Percentiles rank a stretch among this genome's conserved stretches.
Evolutionary conservation across 495 filamentous ascomycete species (phyloP).

Genomic region (Penicillium desertorum): DNA sequence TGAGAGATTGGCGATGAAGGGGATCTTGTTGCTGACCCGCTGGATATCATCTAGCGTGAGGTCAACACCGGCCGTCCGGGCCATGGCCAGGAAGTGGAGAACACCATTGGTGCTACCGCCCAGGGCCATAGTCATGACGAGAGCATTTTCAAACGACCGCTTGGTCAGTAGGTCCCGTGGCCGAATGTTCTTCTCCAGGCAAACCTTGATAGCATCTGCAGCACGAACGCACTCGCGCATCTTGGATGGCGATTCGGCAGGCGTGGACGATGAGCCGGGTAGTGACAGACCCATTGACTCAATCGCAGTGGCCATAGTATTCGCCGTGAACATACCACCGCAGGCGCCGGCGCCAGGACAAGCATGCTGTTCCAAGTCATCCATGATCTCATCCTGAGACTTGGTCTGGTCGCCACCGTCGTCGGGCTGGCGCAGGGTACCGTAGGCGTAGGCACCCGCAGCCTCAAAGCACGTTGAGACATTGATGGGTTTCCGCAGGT

Average conservation of each 20-base stretch:
- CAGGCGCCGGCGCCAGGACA: slow-evolving; percentile 94
- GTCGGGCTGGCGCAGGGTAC: slow-evolving; percentile 58
- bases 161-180: slow-evolving; percentile 83
- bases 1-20: slow-evolving; percentile 90
- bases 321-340: slow-evolving; percentile 96
- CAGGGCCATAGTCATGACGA: slow-evolving; percentile 89
- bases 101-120: slow-evolving; percentile 92
- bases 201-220: slow-evolving; percentile 79
- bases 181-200: slow-evolving; percentile 83
- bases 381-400: slow-evolving; percentile 75
- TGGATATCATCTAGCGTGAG: slow-evolving; percentile 87
- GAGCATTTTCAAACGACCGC: slow-evolving; percentile 86
- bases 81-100: slow-evolving; percentile 94
- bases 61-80: slow-evolving; percentile 79
- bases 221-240: slow-evolving; percentile 87
- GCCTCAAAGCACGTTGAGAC: slow-evolving; percentile 91
- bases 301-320: slow-evolving; percentile 95
- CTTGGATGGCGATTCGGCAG: slow-evolving; percentile 85
- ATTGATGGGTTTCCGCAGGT: slow-evolving; percentile 80
- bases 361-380: slow-evolving; percentile 80
- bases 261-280: slow-evolving; percentile 87
- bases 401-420: slow-evolving; percentile 57
- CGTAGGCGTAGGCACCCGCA: slow-evolving; percentile 80
- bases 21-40: slow-evolving; percentile 82
- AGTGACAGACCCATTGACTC: slow-evolving; percentile 92